These are phyloP conservation scores for Blastobotrys petasosporus DNA, from an alignment of 1,139 yeast species.

Conservation along the genomic window DNA sequence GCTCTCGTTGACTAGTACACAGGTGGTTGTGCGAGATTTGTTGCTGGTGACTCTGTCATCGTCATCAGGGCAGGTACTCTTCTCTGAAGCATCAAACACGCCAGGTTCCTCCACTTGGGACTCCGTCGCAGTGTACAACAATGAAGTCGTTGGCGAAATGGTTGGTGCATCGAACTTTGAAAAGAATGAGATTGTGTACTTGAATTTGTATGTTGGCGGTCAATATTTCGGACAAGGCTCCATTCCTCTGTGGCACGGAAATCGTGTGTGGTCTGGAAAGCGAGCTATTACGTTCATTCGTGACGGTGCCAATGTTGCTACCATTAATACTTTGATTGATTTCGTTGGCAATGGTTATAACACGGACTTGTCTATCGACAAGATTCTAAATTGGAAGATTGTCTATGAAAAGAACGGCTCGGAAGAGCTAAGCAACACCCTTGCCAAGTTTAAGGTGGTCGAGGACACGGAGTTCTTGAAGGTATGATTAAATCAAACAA, in stretches of 20 bases:
- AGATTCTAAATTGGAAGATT: conserved; percentile 51
- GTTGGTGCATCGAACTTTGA: conserved; percentile 55
- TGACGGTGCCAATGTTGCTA: conserved; percentile 24
- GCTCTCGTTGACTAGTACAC: conserved; percentile 19
- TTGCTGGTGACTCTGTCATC: conserved; percentile 24
- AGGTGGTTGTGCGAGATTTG: conserved; percentile 20
- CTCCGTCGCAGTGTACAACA: conserved; percentile 70
- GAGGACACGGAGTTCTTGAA: conserved; percentile 27
- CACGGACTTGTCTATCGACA: conserved; percentile 52
- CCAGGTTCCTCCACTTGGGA: conserved; percentile 54
- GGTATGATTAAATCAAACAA: conserved; percentile 4
- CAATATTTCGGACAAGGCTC: conserved; percentile 51
- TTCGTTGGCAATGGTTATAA: conserved; percentile 69
- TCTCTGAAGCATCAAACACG: conserved; percentile 64
- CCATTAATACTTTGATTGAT: conserved; percentile 43
- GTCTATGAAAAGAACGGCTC: conserved; percentile 35
- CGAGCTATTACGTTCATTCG: conserved; percentile 21
- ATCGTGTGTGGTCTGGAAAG: conserved; percentile 26
- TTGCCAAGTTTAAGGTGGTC: conserved; percentile 23
- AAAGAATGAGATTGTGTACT: conserved; percentile 49
- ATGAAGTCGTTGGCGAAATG: conserved; percentile 68
- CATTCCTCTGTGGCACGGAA: conserved; percentile 29
- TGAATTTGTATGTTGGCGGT: conserved; percentile 63
- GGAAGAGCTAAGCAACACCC: conserved; percentile 30
- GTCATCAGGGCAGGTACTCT: conserved; percentile 23